Evolutionary conservation across 768 basidiomycete genomes (phyloP).

Genomic region (Cyclocybe cylindracea): DNA sequence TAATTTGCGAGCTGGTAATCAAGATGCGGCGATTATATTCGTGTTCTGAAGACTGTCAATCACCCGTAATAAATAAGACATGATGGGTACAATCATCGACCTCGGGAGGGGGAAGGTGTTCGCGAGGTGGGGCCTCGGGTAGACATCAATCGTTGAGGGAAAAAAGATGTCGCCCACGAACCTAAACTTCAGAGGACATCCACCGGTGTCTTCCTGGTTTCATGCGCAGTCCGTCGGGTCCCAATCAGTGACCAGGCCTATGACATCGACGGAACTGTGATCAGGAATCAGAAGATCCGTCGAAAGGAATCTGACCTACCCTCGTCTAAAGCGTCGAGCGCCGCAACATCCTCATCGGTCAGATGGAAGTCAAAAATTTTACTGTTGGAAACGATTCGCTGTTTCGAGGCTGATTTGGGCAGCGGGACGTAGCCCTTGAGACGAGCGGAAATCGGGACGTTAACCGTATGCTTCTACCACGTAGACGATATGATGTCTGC

Average conservation of each 20-base stretch:
- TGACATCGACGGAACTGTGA: background rate
- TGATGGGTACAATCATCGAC: too few species aligned
- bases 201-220: background rate
- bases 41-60: background rate
- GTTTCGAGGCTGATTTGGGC: conserved; percentile 59
- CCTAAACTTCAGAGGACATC: background rate
- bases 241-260: conserved; percentile 47
- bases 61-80: too few species aligned
- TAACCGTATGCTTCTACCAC: too few species aligned
- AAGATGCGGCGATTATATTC: background rate
- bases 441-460: background rate
- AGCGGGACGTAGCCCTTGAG: conserved; percentile 58
- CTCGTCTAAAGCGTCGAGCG: conserved; percentile 56
- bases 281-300: background rate
- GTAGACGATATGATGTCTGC: background rate
- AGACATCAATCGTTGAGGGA: too few species aligned
- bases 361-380: conserved; percentile 68
- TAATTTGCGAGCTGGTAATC: background rate
- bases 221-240: conserved; percentile 25
- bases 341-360: conserved; percentile 44
- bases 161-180: background rate
- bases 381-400: conserved; percentile 58
- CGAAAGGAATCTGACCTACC: conserved; percentile 28
- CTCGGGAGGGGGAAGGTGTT: too few species aligned
- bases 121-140: too few species aligned